phyloP scores from a whole-genome alignment of 208 protist genomes.

The Acanthamoeba royreba region DNA sequence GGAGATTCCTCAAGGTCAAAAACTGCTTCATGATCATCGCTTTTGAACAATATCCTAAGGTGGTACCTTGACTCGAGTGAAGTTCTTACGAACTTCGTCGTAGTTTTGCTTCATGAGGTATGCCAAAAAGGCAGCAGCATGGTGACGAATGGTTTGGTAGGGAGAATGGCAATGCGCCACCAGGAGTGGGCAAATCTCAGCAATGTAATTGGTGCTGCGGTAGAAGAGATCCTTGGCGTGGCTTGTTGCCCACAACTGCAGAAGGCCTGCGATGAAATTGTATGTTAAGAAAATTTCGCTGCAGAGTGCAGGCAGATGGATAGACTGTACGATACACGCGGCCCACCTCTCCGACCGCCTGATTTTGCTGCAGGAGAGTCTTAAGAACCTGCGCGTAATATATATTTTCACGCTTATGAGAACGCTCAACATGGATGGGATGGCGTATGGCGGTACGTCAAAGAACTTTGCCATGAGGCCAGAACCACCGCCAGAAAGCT shows the following conservation, averaged over 20 bases:
- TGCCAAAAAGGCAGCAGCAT: neutral
- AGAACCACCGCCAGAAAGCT: neutral
- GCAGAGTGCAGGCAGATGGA: neutral
- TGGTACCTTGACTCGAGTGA: neutral
- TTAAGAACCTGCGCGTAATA: neutral
- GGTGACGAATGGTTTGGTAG: neutral
- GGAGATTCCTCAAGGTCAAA: neutral
- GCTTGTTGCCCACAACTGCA: neutral
- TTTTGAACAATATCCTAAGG: too few species aligned
- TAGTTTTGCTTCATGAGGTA: constrained; percentile 10
- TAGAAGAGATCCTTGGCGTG: constrained; percentile 26
- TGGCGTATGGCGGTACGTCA: neutral
- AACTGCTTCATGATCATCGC: too few species aligned
- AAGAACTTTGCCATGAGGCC: neutral
- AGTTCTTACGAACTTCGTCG: constrained; percentile 47
- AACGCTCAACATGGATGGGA: too few species aligned
- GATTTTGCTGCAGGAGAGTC: neutral
- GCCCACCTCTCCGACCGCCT: neutral
- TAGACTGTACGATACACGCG: neutral
- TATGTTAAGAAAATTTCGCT: neutral
- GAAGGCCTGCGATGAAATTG: neutral
- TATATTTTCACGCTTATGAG: too few species aligned
- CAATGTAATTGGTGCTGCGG: neutral
- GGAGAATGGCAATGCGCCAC: neutral
- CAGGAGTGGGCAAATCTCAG: neutral